These are phyloP conservation scores for Penicillium simplicissimum DNA, from an alignment of 495 filamentous ascomycete species.

Conservation along the genomic window DNA sequence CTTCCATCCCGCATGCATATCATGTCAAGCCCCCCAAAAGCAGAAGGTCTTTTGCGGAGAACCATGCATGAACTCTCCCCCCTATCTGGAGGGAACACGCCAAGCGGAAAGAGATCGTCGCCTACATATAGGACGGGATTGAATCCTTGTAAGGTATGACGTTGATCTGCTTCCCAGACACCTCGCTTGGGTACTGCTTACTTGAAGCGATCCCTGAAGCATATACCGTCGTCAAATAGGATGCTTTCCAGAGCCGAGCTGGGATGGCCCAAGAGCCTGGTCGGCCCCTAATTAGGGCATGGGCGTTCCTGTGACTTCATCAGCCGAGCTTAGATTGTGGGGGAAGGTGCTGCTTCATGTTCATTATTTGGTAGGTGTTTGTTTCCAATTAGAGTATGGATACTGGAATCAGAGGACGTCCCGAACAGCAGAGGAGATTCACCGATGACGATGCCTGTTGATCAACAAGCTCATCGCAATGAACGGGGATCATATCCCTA, in stretches of 20 bases:
- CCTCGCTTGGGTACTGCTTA: neutral
- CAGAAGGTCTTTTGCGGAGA: neutral
- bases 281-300: neutral
- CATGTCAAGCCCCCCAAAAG: neutral
- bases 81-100: conserved; percentile 4
- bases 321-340: too few relatives aligned
- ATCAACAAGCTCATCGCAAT: neutral
- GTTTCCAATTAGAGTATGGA: too few relatives aligned
- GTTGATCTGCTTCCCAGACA: neutral
- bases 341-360: too few relatives aligned
- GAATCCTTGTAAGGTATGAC: neutral
- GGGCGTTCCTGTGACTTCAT: neutral
- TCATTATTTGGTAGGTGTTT: too few relatives aligned
- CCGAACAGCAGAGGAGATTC: neutral
- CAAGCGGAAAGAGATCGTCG: conserved; percentile 16
- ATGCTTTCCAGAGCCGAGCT: neutral
- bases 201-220: neutral
- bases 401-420: too few relatives aligned
- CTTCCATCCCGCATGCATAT: neutral
- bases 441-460: neutral
- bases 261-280: neutral
- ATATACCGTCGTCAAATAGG: neutral
- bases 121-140: neutral
- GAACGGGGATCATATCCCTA: conserved; percentile 11
- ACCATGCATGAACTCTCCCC: conserved; percentile 18